Conservation (phyloP, 345 rosid genomes). For the Aethionema arabicum region DNA sequence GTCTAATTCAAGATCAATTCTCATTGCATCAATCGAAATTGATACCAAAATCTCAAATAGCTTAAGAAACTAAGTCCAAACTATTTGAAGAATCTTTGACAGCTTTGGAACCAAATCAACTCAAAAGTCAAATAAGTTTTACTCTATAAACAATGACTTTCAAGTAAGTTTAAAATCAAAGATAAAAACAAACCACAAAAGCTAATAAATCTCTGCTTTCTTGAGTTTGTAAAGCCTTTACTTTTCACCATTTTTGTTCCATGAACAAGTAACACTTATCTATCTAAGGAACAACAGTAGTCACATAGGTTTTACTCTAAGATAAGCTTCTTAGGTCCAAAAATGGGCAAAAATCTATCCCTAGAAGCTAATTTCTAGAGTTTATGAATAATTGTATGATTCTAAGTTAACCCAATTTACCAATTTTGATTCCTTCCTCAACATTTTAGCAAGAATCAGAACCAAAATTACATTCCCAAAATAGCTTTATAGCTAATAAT, state of each 20-base stretch:
- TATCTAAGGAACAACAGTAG: no score
- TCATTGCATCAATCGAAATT: background rate
- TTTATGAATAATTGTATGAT: no score
- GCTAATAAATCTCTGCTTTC: no score
- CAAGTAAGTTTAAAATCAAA: background rate
- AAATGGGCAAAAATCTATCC: no score
- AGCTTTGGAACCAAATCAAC: background rate
- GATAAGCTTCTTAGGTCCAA: no score
- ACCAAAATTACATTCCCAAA: slow-evolving; percentile 24
- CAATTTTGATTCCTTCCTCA: slow-evolving; percentile 21
- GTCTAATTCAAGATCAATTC: no score
- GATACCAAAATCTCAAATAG: slow-evolving; percentile 1
- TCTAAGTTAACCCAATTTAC: no score
- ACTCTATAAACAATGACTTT: background rate
- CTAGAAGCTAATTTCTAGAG: no score
- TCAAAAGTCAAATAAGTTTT: background rate
- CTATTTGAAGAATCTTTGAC: slow-evolving; percentile 1
- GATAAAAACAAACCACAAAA: background rate
- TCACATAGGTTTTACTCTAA: no score
- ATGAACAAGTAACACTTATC: no score
- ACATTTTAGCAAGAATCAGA: background rate
- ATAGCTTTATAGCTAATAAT: slow-evolving; percentile 14
- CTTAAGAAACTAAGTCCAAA: slow-evolving; percentile 3
- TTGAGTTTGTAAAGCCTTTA: background rate
- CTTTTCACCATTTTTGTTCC: background rate